These are phyloP conservation scores for Neocallimastix lanati DNA, from an alignment of 192 early-diverging fungal genomes.

Conservation along the genomic window DNA sequence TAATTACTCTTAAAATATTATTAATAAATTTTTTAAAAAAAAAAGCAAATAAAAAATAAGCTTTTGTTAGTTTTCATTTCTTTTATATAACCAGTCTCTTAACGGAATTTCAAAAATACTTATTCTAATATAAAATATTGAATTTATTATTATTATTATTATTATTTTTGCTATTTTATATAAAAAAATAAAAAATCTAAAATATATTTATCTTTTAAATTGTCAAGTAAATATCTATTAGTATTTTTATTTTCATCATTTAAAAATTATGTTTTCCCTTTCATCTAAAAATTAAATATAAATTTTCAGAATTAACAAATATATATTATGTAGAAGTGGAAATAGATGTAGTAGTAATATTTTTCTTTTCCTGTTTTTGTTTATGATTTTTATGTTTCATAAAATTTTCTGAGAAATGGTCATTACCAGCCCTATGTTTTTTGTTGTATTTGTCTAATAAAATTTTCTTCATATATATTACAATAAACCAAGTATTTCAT, in stretches of 20 bases:
- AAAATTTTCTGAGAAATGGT: constrained; percentile 27
- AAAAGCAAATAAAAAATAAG: too few species aligned
- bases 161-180: background rate
- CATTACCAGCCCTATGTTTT: constrained; percentile 22
- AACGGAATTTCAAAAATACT: background rate
- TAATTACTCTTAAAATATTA: too few species aligned
- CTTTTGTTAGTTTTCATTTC: too few species aligned
- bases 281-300: too few species aligned
- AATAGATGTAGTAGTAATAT: too few species aligned
- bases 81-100: background rate
- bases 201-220: background rate
- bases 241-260: background rate
- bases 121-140: background rate
- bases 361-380: too few species aligned
- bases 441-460: constrained; percentile 22
- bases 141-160: background rate
- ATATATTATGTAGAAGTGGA: too few species aligned
- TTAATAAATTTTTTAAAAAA: too few species aligned
- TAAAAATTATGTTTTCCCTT: background rate
- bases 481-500: constrained; percentile 5
- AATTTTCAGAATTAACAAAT: too few species aligned
- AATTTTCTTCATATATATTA: constrained; percentile 22
- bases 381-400: constrained; percentile 10
- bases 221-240: background rate
- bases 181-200: background rate